Base-by-base conservation (phyloP, 192 early-diverging fungal species). In the Fimicolochytrium jonesii region DNA sequence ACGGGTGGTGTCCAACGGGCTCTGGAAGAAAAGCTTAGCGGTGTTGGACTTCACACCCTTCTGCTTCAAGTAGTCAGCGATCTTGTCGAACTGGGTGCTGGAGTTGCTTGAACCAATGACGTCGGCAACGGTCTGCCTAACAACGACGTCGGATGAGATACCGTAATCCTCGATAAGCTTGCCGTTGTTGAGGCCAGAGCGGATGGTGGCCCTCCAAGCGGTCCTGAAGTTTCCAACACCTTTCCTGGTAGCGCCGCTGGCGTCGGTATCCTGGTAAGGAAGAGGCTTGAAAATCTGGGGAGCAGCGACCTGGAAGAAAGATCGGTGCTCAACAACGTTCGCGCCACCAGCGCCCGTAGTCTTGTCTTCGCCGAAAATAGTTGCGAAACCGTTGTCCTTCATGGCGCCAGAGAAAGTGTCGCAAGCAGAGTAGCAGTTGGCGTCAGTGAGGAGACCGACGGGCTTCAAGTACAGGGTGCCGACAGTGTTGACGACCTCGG, bases 121-220 rank as follows among this genome's bases (percentile, higher is more conserved):
- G 15, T 56, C 53, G 15, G 15, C 58, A 10, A 30, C 13, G 29
- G 11, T 20, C 26, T 59, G 67, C 6, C 58, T 47, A 23, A 64
- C n/a, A 44, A 55, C 34, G 20, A 26, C 13, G 53, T 69, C 67
- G 33, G 67, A 11, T 7, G 31, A 31, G 9, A 69, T 29, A 41
- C 67, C 67, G 33, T 23, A 15, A 45, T 61, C 60, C 44, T 69
- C 67, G 45, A 69, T 69, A 1, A 69, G 50, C 30, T 56, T 6
- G 15, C 67, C 67, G 4, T 58, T 23, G 46, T 63, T 64, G 11
- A 15, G 56, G 28, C 36, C 28, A 23, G 26, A 30, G 10, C 67
- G 67, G 50, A 69, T 53, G 17, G 35, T 34, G 32, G 58, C 52
- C 3, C 64, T 18, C 61, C 61, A 56, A 20, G 48, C 20, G 26